A percentile compares a stretch with the other conserved stretches of the same genome.
phyloP scores from a whole-genome alignment of 352 stramenopile species.

The Aphanomyces cochlioides region DNA sequence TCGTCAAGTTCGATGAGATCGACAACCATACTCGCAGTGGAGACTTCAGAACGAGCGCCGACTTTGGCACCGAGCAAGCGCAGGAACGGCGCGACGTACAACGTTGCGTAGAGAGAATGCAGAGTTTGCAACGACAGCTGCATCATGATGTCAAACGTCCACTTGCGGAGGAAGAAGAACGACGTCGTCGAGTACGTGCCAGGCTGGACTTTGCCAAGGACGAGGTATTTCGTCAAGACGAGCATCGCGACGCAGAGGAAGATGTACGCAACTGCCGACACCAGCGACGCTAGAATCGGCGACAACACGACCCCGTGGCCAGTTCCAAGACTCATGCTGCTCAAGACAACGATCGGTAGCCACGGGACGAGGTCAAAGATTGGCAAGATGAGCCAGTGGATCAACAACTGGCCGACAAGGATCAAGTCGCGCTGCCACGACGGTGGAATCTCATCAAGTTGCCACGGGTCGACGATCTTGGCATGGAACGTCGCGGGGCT shows the following conservation, averaged over 20 bases:
- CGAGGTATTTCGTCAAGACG: background rate
- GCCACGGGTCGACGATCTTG: background rate
- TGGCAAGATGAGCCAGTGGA: background rate
- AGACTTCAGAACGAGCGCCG: slow-evolving; percentile 16
- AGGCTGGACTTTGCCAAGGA: slow-evolving; percentile 6
- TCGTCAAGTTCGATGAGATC: slow-evolving; percentile 10
- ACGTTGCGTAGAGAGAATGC: slow-evolving; percentile 14
- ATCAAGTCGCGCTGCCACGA: background rate
- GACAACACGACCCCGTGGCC: background rate
- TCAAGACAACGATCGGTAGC: background rate
- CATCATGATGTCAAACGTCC: slow-evolving; percentile 18
- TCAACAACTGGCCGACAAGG: background rate
- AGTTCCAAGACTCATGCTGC: background rate
- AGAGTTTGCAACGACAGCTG: slow-evolving; percentile 6
- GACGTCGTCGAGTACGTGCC: slow-evolving; percentile 20
- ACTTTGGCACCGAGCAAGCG: slow-evolving; percentile 16
- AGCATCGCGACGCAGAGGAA: background rate
- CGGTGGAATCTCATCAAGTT: background rate
- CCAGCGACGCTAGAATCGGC: background rate
- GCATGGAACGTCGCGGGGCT: background rate
- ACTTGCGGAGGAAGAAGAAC: slow-evolving; percentile 16
- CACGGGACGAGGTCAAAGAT: background rate
- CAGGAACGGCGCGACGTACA: slow-evolving; percentile 4
- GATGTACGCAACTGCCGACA: background rate
- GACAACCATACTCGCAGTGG: slow-evolving; percentile 3